Percentiles rank a stretch among this genome's conserved stretches.
These are phyloP conservation scores for Aspergillus egyptiacus DNA, from an alignment of 495 filamentous ascomycete genomes.

Conservation along the genomic window DNA sequence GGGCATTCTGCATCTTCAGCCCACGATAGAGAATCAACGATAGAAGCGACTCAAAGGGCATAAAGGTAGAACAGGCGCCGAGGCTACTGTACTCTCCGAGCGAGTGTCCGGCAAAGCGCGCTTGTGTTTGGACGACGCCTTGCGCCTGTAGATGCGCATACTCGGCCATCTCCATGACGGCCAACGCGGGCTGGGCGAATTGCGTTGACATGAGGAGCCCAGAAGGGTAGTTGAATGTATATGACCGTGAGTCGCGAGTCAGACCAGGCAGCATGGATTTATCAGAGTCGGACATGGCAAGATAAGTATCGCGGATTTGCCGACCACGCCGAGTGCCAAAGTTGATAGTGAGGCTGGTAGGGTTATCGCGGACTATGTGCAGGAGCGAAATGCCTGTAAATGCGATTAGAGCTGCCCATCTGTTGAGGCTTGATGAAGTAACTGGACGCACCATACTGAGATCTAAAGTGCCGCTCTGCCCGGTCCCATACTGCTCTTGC, in stretches of 20 bases:
- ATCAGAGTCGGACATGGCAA: not conserved
- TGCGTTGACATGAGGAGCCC: not conserved
- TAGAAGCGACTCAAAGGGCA: not conserved
- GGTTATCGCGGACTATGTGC: not conserved
- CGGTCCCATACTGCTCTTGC: not conserved
- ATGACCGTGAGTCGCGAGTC: not conserved
- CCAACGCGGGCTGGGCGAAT: conserved; percentile 4
- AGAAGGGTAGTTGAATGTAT: not conserved
- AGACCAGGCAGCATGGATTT: not conserved
- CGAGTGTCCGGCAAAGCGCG: conserved; percentile 2
- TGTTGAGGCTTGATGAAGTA: not conserved
- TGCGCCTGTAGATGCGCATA: not conserved
- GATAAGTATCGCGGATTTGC: not conserved
- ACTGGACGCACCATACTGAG: not conserved
- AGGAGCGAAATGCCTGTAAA: not conserved
- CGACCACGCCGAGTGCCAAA: not conserved
- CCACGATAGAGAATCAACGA: conserved; percentile 3
- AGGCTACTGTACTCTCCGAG: conserved; percentile 2
- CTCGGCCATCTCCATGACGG: conserved; percentile 3
- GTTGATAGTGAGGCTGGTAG: not conserved
- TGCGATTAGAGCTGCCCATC: not conserved
- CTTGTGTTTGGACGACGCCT: not conserved
- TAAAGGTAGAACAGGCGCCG: not conserved
- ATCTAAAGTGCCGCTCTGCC: not conserved
- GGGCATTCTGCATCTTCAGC: conserved; percentile 4